phyloP scores from a whole-genome alignment of 805 yeast genomes.

The Lipomyces anomalus region DNA sequence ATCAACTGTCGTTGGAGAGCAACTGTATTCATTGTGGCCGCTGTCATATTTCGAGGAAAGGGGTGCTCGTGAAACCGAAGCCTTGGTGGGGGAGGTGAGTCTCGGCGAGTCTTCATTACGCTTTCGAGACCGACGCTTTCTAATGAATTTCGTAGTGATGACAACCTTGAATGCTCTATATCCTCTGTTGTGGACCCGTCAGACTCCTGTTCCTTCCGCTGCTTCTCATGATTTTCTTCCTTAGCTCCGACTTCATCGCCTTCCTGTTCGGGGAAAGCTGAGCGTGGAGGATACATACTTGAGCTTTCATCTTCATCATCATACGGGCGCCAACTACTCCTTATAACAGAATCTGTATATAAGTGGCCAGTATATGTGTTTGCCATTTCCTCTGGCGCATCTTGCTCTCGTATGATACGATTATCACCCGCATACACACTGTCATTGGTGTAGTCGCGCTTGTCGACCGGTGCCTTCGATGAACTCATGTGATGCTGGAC shows the following conservation, averaged over 20 bases:
- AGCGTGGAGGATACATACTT: neutral
- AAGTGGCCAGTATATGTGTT: constrained; percentile 21
- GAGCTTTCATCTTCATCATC: constrained; percentile 12
- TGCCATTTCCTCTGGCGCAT: constrained; percentile 10
- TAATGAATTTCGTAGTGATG: constrained; percentile 16
- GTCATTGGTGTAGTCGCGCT: neutral
- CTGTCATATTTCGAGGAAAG: constrained; percentile 19
- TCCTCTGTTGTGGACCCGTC: too few relatives aligned
- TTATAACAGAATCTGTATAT: constrained; percentile 20
- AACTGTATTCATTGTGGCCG: constrained; percentile 17
- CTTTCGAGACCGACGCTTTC: constrained; percentile 23
- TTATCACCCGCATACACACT: neutral
- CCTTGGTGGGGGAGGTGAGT: constrained; percentile 18
- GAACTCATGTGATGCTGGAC: neutral
- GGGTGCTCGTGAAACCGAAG: constrained; percentile 21
- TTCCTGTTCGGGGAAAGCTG: neutral
- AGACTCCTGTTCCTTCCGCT: neutral
- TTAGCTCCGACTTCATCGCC: neutral
- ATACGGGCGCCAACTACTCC: constrained; percentile 19
- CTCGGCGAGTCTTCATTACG: constrained; percentile 11
- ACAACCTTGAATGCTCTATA: constrained; percentile 1
- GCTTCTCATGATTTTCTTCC: neutral
- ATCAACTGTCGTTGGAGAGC: constrained; percentile 2
- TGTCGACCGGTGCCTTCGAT: neutral
- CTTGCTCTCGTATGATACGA: constrained; percentile 1